Percentiles rank a stretch among this genome's conserved stretches.
These are phyloP conservation scores for Yarrowia divulgata DNA, from an alignment of 805 yeast genomes.

Conservation along the genomic window DNA sequence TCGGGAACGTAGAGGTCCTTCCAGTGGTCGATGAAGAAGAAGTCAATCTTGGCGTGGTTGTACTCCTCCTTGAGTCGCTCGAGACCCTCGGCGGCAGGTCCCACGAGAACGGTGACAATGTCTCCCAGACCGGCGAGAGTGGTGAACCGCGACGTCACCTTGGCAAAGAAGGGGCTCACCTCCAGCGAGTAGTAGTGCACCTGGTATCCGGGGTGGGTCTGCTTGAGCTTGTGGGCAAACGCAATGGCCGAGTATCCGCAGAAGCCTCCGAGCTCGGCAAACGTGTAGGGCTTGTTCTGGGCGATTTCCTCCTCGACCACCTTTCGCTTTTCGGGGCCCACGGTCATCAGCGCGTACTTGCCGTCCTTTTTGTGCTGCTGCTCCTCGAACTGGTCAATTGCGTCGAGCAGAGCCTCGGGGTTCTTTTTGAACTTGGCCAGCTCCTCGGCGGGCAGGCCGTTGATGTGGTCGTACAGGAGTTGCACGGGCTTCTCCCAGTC, in stretches of 20 bases:
- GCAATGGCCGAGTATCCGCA: constrained; percentile 39
- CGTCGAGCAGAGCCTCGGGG: constrained; percentile 25
- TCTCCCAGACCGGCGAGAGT: constrained; percentile 37
- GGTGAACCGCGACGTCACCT: constrained; percentile 33
- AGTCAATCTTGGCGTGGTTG: constrained; percentile 39
- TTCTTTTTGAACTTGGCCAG: constrained; percentile 38
- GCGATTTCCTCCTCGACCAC: constrained; percentile 34
- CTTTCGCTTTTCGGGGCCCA: constrained; percentile 33
- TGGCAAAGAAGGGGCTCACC: constrained; percentile 34
- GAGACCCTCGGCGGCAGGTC: constrained; percentile 37
- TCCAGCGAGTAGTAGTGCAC: constrained; percentile 36
- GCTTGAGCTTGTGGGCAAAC: constrained; percentile 36
- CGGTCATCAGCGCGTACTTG: constrained; percentile 27
- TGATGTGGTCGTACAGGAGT: constrained; percentile 37
- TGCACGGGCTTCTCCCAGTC: constrained; percentile 36
- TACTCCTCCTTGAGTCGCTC: constrained; percentile 34
- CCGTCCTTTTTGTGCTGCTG: constrained; percentile 27
- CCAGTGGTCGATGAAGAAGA: constrained; percentile 40
- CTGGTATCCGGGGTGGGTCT: constrained; percentile 34
- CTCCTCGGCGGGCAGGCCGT: constrained; percentile 23
- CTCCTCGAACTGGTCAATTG: constrained; percentile 37
- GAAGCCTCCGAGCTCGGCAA: constrained; percentile 36
- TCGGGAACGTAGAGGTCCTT: constrained; percentile 41
- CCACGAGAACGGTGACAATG: constrained; percentile 30
- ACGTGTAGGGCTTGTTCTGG: constrained; percentile 33